A percentile compares a stretch with the other conserved stretches of the same genome.
Evolutionary conservation across 2,329 filamentous ascomycete genomes (phyloP).

Genomic region (Sporothrix brunneoviolacea): DNA sequence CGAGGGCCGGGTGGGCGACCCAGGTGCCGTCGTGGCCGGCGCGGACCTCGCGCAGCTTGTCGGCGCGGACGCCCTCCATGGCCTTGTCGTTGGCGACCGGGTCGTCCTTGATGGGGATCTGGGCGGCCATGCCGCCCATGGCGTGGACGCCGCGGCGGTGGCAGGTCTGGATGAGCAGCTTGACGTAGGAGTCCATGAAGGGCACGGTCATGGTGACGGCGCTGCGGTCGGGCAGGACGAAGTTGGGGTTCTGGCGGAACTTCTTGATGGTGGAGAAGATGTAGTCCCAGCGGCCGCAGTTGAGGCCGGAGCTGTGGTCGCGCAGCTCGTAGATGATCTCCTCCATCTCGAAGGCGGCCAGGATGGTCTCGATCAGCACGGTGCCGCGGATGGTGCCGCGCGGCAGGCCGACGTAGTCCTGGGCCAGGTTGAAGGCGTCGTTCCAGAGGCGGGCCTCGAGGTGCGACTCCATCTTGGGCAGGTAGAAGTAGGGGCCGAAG

Average conservation of each 20-base stretch:
- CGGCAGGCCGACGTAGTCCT: conserved; percentile 85
- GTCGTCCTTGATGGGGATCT: conserved; percentile 98
- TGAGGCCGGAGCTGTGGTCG: conserved; percentile 91
- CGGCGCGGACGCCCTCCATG: conserved; percentile 86
- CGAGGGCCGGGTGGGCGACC: conserved; percentile 94
- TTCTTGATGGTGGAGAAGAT: conserved; percentile 99
- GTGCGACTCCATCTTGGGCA: conserved; percentile 97
- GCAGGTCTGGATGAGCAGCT: conserved; percentile 96
- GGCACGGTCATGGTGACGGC: conserved; percentile 95
- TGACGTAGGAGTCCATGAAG: conserved; percentile 97
- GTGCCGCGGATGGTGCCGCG: conserved; percentile 91
- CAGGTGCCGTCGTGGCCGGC: conserved; percentile 95
- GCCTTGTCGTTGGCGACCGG: conserved; percentile 83
- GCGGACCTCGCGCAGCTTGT: conserved; percentile 92
- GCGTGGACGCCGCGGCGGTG: conserved; percentile 95
- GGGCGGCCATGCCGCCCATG: conserved; percentile 97
- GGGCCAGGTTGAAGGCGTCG: conserved; percentile 90
- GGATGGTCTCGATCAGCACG: conserved; percentile 95
- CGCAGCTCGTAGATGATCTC: conserved; percentile 99
- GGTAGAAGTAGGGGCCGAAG: conserved; percentile 91
- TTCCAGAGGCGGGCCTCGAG: conserved; percentile 97
- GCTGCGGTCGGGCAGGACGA: conserved; percentile 86
- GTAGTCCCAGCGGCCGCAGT: conserved; percentile 99
- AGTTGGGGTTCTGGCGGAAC: conserved; percentile 90
- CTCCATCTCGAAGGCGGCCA: conserved; percentile 98